These are phyloP conservation scores for Russula griseocarnosa DNA, from an alignment of 768 basidiomycete genomes.

Conservation along the genomic window DNA sequence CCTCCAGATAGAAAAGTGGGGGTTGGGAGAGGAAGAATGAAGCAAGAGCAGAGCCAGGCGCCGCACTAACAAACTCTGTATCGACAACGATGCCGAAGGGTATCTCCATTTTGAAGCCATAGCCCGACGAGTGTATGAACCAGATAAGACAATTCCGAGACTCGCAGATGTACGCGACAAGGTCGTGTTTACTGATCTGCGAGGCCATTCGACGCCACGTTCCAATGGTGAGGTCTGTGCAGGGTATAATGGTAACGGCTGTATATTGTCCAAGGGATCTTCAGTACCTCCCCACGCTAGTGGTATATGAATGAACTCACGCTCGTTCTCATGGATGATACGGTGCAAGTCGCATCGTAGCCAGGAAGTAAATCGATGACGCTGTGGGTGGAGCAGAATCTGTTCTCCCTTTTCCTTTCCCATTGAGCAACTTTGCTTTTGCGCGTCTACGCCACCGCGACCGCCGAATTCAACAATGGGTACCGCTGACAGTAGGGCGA, in stretches of 20 bases:
- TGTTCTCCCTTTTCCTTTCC: conserved; percentile 45
- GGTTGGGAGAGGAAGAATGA: conserved; percentile 62
- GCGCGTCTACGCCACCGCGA: conserved; percentile 52
- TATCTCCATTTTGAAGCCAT: conserved; percentile 83
- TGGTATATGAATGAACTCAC: conserved; percentile 43
- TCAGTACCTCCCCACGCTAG: neutral
- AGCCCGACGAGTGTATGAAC: conserved; percentile 71
- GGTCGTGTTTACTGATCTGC: conserved; percentile 51
- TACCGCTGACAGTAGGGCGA: conserved; percentile 12
- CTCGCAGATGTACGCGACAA: conserved; percentile 74
- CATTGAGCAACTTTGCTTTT: conserved; percentile 71
- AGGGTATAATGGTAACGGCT: conserved; percentile 77
- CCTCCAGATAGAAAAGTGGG: conserved; percentile 67
- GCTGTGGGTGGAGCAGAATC: conserved; percentile 43
- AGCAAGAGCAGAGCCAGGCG: conserved; percentile 55
- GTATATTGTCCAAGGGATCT: conserved; percentile 4
- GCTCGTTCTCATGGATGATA: conserved; percentile 71
- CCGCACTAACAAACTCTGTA: conserved; percentile 51
- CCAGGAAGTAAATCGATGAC: conserved; percentile 51
- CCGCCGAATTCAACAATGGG: neutral
- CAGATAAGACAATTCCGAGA: conserved; percentile 62
- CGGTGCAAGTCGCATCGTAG: conserved; percentile 58
- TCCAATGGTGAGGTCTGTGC: conserved; percentile 69
- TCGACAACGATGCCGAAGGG: conserved; percentile 61
- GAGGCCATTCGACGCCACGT: conserved; percentile 73